phyloP scores from a whole-genome alignment of 1,139 yeast genomes.

The Kodamaea alishanica region DNA sequence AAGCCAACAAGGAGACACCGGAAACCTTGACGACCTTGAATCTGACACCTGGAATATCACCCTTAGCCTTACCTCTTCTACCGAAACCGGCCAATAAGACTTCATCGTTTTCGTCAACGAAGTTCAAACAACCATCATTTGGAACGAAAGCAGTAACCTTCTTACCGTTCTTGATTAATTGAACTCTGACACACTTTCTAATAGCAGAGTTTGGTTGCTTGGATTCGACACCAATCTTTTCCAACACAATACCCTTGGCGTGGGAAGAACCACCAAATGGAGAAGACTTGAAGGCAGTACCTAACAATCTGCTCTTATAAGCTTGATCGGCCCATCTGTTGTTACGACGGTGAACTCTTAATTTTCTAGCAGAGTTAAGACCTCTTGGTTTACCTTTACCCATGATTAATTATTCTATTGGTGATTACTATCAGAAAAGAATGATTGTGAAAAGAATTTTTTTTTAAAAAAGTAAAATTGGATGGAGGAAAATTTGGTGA shows the following conservation, averaged over 20 bases:
- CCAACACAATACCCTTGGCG: slow-evolving; percentile 99
- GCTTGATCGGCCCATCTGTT: slow-evolving; percentile 99
- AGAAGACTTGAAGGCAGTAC: slow-evolving; percentile 99
- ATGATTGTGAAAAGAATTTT: slow-evolving; percentile 3
- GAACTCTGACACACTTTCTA: slow-evolving; percentile 99
- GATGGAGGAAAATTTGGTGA: slow-evolving; percentile 1
- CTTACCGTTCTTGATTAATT: slow-evolving; percentile 99
- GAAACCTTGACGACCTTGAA: slow-evolving; percentile 99
- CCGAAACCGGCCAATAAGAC: slow-evolving; percentile 99
- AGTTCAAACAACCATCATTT: slow-evolving; percentile 99
- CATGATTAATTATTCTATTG: slow-evolving; percentile 44
- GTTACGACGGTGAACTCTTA: slow-evolving; percentile 99
- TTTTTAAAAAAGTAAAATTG: not conserved
- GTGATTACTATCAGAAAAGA: slow-evolving; percentile 9
- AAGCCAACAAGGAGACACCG: slow-evolving; percentile 99
- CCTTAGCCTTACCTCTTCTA: slow-evolving; percentile 99
- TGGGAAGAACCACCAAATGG: slow-evolving; percentile 99
- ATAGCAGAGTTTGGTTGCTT: slow-evolving; percentile 99
- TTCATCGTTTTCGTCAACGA: slow-evolving; percentile 99
- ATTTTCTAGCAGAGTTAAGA: slow-evolving; percentile 99
- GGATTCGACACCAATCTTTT: slow-evolving; percentile 99
- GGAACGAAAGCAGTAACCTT: slow-evolving; percentile 99
- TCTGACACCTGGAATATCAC: slow-evolving; percentile 99
- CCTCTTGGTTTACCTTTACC: slow-evolving; percentile 97
- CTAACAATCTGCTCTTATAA: slow-evolving; percentile 98